Base-by-base conservation (phyloP, 352 stramenopile species). In the Blastocystis sp. region DNA sequence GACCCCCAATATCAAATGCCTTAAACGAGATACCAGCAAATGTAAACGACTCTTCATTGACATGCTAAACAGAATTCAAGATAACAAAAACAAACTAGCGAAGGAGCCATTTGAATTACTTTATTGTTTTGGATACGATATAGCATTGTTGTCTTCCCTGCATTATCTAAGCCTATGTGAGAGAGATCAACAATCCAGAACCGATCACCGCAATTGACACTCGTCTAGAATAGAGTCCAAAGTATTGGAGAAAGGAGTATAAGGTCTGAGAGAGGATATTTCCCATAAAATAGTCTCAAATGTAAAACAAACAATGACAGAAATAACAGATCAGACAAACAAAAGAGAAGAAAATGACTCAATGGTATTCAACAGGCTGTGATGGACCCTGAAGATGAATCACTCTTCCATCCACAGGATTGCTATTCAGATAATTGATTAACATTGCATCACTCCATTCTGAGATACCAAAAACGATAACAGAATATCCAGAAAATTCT, bases 371-470 rank as follows among this genome's bases (percentile, higher is more conserved):
- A 13, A 79, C 43, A 55, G 30, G 20, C 26, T 79, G 26, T 34
- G 26, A 55, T 34, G 68, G 11, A 8, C 43, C 37, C n/a, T 43
- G 68, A 16, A 79, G 47, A 56, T 43, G 68, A 56, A 79, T 59
- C 41, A 63, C 50, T 24, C 43, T 43, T 62, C 68, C 68, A 43
- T 79, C 41, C 8, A 79, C 37, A 20, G 68, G 68, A 47, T 59
- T 62, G 18, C 24, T 56, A 24, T 24, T 79, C 43, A 79, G 41
- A 62, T 79, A 79, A 34, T 43, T 34, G 20, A 20, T 34, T 20
- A 79, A 16, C 68, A 79, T 79, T 8, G 68, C 68, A 34, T 79
- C 68, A 34, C 68, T 79, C 68, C 68, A 79, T 34, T 79, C 68
- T 24, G 68, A 79, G 26, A 37, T 59, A 8, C 68, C 68, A 20